Conservation (phyloP, 345 rosid genomes). For the Eucalyptus pauciflora region DNA sequence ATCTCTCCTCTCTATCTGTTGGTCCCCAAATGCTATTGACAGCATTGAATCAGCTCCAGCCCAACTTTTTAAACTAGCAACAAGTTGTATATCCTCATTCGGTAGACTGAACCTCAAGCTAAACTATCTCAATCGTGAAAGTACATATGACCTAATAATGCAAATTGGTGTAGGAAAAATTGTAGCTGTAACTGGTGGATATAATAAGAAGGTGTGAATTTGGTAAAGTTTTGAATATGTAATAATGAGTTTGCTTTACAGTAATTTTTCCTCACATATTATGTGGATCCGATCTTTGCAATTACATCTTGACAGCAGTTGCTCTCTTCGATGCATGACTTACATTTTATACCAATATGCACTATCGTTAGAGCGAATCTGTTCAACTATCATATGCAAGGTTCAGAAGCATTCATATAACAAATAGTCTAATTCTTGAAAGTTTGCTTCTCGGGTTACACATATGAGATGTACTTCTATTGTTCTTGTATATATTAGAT, state of each 20-base stretch:
- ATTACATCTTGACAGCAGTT: background rate
- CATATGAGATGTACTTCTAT: background rate
- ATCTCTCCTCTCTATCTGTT: background rate
- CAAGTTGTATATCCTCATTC: background rate
- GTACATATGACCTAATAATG: background rate
- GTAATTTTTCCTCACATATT: background rate
- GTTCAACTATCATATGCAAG: background rate
- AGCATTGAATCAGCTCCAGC: background rate
- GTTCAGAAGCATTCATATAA: background rate
- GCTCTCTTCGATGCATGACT: background rate
- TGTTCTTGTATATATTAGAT: background rate
- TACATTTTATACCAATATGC: background rate
- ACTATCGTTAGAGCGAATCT: background rate
- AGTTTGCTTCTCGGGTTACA: background rate
- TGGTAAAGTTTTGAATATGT: background rate
- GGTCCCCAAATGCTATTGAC: background rate
- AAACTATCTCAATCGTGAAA: background rate
- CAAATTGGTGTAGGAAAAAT: background rate
- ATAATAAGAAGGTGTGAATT: background rate
- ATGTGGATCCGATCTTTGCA: background rate
- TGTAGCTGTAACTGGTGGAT: background rate
- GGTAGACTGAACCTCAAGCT: background rate
- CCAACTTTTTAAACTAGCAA: background rate
- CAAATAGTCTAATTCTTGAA: background rate
- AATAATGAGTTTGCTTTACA: background rate